Conservation (phyloP, 2,329 filamentous ascomycete genomes). For the Aureobasidium sp. region DNA sequence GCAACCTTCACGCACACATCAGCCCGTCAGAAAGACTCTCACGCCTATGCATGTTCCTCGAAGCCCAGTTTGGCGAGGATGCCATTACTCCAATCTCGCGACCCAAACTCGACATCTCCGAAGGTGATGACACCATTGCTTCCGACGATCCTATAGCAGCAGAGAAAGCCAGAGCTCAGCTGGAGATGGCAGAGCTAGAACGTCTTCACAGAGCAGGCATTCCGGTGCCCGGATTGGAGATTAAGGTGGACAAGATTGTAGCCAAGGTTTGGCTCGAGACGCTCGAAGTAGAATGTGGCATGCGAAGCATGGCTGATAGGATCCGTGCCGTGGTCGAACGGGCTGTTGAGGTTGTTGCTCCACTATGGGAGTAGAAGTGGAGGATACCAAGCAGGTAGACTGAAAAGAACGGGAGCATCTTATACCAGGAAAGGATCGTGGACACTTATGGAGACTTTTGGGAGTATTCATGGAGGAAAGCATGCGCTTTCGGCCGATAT, state of each 20-base stretch:
- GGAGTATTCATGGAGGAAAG: neutral
- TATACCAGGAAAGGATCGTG: neutral
- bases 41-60: constrained; percentile 89
- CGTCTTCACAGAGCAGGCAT: constrained; percentile 78
- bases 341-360: constrained; percentile 56
- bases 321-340: constrained; percentile 85
- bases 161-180: constrained; percentile 49
- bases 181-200: constrained; percentile 55
- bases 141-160: constrained; percentile 41
- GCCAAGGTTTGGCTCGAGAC: constrained; percentile 90
- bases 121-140: constrained; percentile 26
- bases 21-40: constrained; percentile 70
- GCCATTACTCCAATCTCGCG: constrained; percentile 69
- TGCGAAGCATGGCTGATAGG: constrained; percentile 69
- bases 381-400: neutral
- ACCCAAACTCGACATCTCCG: constrained; percentile 46
- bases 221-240: constrained; percentile 79
- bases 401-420: neutral
- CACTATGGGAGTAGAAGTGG: constrained; percentile 16
- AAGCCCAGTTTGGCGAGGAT: constrained; percentile 87
- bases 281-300: constrained; percentile 83
- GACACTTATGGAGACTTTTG: neutral
- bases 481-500: neutral
- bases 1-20: constrained; percentile 68
- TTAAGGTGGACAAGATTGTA: constrained; percentile 79